Percentiles rank a stretch among this genome's conserved stretches.
Conservation (phyloP, 2,329 filamentous ascomycete genomes). For the Ophiocordyceps robertsii region DNA sequence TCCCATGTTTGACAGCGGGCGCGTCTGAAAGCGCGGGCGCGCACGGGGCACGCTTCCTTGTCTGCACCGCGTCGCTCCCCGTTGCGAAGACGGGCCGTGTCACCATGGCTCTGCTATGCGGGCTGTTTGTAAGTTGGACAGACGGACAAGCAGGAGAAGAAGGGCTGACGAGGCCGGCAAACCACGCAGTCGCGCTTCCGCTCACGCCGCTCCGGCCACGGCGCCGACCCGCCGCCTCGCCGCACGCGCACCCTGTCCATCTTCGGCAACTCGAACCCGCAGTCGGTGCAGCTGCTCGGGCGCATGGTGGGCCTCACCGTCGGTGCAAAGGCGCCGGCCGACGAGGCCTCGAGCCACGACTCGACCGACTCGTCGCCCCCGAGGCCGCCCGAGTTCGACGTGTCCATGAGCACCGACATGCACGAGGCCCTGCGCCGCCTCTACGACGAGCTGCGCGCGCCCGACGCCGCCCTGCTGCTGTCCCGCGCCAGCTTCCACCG, state of each 20-base stretch:
- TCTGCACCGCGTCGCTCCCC: neutral
- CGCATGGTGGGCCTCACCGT: constrained; percentile 20
- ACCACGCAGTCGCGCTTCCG: constrained; percentile 6
- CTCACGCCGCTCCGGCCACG: constrained; percentile 1
- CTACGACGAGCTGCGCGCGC: constrained; percentile 30
- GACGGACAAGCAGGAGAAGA: too few species aligned
- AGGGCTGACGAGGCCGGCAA: neutral
- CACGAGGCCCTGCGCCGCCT: constrained; percentile 32
- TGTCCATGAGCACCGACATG: constrained; percentile 34
- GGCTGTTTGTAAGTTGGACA: neutral
- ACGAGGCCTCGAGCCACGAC: constrained; percentile 13
- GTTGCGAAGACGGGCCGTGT: neutral
- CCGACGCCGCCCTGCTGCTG: constrained; percentile 10
- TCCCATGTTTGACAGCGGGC: too few species aligned
- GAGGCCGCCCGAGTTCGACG: constrained; percentile 8
- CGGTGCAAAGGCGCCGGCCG: constrained; percentile 6
- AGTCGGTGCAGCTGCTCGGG: constrained; percentile 14
- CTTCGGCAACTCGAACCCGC: constrained; percentile 21
- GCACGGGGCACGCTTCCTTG: neutral
- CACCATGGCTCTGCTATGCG: constrained; percentile 8
- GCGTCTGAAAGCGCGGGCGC: too few species aligned
- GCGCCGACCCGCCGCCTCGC: constrained; percentile 9
- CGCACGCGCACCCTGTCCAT: constrained; percentile 25
- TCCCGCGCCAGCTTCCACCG: constrained; percentile 24
- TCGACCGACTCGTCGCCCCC: constrained; percentile 4